Base-by-base conservation (phyloP, 306 rosid species). In the Phaseolus lunatus region DNA sequence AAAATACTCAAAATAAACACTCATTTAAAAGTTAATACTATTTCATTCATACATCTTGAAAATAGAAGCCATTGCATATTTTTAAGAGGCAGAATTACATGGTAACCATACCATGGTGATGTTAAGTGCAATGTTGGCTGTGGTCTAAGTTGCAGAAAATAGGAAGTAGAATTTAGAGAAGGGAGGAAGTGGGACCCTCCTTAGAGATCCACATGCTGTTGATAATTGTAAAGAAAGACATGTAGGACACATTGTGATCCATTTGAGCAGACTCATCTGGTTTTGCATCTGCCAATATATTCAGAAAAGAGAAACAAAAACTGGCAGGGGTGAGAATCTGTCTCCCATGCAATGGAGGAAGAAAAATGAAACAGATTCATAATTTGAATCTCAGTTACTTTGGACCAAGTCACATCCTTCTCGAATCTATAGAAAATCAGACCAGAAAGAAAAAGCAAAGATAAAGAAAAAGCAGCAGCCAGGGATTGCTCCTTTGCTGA, bases 331-430 rank as follows among this genome's bases (percentile, higher is more conserved):
- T 80, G 85, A 85, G 92, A 87, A 90, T 88, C 85, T 88, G 92
- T 86, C 90, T 83, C 90, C 88, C 85, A 85, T 83, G 88, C 88
- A 85, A 77, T 82, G 56, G 15, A 59, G 54, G 15, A 59, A 45
- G 56, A 23, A 70, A 22, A 37, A 23, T 24, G 35, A n/a, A 71
- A 80, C 43, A 80, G 86, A 75, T 70, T 70, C 74, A 65, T 65
- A 74, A 70, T 93, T 88, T 91, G 91, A 85, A 91, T 81, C 87
- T 80, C 62, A 74, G 47, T 80, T 70, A 66, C 87, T 88, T 88
- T 88, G 88, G 96, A 89, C 93, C 89, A 65, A 75, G 82, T 87
- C 85, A 73, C 86, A 85, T 75, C 84, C 86, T 89, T 87, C 93
- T 90, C 90, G 90, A 90, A 81, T 84, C 84, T 81, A 89, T 37